A percentile compares a stretch with the other conserved stretches of the same genome.
phyloP scores from a whole-genome alignment of 768 basidiomycete species.

The Dendrothele bispora region DNA sequence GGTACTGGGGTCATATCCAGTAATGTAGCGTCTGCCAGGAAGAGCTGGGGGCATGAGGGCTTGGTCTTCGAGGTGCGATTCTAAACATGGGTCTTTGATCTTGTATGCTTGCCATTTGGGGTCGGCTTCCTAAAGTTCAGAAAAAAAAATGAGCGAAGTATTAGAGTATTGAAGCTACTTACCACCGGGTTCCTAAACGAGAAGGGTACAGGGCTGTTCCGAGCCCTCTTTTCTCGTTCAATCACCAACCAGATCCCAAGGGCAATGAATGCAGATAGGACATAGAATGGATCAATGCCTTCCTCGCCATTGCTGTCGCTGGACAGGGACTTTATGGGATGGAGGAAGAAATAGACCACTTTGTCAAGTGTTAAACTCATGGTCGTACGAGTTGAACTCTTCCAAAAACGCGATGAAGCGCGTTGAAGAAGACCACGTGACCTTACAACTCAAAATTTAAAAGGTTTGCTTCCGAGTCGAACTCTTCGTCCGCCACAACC shows the following conservation, averaged over 20 bases:
- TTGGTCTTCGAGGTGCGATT: conserved; percentile 59
- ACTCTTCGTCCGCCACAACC: too few species aligned
- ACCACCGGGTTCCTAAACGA: conserved; percentile 58
- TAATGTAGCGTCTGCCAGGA: conserved; percentile 68
- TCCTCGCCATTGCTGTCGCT: conserved; percentile 47
- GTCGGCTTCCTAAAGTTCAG: conserved; percentile 48
- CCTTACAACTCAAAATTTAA: too few species aligned
- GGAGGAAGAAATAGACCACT: conserved; percentile 38
- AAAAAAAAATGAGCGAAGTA: conserved; percentile 2
- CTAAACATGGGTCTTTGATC: conserved; percentile 59
- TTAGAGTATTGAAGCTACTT: conserved; percentile 16
- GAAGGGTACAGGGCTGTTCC: conserved; percentile 76
- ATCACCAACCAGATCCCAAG: conserved; percentile 81
- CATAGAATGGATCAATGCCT: conserved; percentile 64
- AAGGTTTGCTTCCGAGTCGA: too few species aligned
- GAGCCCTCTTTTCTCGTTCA: conserved; percentile 69
- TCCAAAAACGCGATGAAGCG: too few species aligned
- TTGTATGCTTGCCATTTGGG: conserved; percentile 55
- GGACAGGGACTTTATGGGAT: conserved; percentile 50
- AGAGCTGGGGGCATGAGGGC: conserved; percentile 53
- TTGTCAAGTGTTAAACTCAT: too few species aligned
- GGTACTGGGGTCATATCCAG: conserved; percentile 90
- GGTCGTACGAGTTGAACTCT: too few species aligned
- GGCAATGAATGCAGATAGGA: conserved; percentile 68
- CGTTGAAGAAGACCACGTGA: too few species aligned